Evolutionary conservation across 768 basidiomycete genomes (phyloP).

Genomic region (Amanita inopinata): DNA sequence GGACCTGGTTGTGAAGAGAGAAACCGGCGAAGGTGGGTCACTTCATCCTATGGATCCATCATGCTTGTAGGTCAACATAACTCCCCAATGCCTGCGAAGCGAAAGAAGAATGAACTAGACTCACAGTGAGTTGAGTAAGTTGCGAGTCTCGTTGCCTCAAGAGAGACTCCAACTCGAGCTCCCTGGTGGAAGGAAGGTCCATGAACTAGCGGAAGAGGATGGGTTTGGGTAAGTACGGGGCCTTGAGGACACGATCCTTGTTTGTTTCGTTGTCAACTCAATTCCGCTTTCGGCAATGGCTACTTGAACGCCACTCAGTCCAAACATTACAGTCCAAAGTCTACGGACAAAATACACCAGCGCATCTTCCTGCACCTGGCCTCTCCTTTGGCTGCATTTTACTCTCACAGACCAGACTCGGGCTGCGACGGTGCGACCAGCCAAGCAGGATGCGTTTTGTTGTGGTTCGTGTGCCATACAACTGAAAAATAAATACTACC

Average conservation of each 20-base stretch:
- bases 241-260: background rate
- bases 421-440: too few species aligned
- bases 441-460: too few species aligned
- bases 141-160: conserved; percentile 70
- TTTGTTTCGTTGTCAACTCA: background rate
- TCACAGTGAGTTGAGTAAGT: conserved; percentile 61
- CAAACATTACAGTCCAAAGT: too few species aligned
- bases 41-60: conserved; percentile 55
- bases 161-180: conserved; percentile 73
- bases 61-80: conserved; percentile 13
- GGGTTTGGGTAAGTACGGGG: background rate
- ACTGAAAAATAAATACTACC: too few species aligned
- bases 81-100: conserved; percentile 8
- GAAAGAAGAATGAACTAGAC: conserved; percentile 16
- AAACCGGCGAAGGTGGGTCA: conserved; percentile 57
- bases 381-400: too few species aligned
- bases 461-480: too few species aligned
- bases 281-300: background rate
- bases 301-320: background rate
- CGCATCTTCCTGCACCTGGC: background rate
- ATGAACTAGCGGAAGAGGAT: conserved; percentile 24
- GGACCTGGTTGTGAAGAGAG: conserved; percentile 51
- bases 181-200: conserved; percentile 65
- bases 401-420: too few species aligned
- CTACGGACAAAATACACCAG: too few species aligned